These are phyloP conservation scores for Sindora glabra DNA, from an alignment of 306 rosid species.

Conservation along the genomic window DNA sequence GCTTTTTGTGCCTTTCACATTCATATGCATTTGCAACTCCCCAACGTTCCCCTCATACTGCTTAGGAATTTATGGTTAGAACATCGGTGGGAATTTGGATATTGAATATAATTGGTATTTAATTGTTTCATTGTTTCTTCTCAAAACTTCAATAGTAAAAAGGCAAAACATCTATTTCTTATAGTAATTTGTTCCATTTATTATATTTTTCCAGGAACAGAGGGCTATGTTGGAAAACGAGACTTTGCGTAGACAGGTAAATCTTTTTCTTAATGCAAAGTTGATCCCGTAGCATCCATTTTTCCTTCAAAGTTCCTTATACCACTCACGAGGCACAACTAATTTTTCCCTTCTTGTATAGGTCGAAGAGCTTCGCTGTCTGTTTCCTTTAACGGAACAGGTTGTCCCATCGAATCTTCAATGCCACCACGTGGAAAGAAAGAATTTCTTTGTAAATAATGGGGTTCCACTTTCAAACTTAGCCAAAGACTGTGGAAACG, in stretches of 20 bases:
- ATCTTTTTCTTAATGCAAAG: neutral
- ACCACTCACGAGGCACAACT: neutral
- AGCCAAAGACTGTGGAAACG: conserved; percentile 38
- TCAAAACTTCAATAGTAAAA: no score
- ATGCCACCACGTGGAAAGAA: conserved; percentile 42
- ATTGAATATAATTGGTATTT: no score
- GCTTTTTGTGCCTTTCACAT: no score
- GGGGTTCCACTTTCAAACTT: conserved; percentile 30
- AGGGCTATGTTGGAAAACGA: conserved; percentile 78
- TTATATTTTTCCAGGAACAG: conserved; percentile 77
- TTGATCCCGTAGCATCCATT: conserved; percentile 7
- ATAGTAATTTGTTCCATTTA: neutral
- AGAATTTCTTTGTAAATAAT: conserved; percentile 24
- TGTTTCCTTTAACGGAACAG: conserved; percentile 54
- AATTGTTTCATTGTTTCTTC: neutral
- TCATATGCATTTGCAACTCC: no score
- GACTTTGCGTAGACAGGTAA: conserved; percentile 84
- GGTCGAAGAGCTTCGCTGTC: conserved; percentile 81
- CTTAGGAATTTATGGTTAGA: no score
- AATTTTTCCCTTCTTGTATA: conserved; percentile 8
- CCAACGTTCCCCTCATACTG: no score
- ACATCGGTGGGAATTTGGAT: no score
- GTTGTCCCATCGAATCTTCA: conserved; percentile 49
- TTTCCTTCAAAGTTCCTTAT: neutral
- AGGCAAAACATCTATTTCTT: neutral